Base-by-base conservation (phyloP, 106 monocot genomes). In the Alisma plantagoaquatica region DNA sequence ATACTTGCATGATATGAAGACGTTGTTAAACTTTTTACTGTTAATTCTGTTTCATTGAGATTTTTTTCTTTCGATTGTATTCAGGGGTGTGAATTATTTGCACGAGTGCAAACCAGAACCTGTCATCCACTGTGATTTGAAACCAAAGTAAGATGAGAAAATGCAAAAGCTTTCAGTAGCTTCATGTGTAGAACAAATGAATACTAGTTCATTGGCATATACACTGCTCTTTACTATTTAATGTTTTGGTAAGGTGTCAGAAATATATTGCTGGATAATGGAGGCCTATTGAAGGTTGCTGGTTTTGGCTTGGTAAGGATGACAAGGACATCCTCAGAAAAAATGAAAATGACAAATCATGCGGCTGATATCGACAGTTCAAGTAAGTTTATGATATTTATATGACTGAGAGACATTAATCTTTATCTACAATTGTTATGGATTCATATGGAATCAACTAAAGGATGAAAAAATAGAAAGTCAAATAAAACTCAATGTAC, bases 221-320 rank as follows among this genome's bases (percentile, higher is more conserved):
- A 59, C 69, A 55, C 51, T 64, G 63, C 70, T 71, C 58, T 68
- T 78, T 67, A 92, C 64, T 77, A 75, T 70, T 71, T 81, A 75
- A 77, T 70, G 25, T 76, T 87, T 75, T 75, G 49, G 60, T 78
- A 89, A 89, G 88, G 81, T 89, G 75, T 31, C 96, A 96, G 96
- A 81, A 81, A 88, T 73, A 81, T 96, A 70, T 78, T 96, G 60
- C 75, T 84, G 65, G 88, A 81, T 71, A 60, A 62, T 84, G 88
- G 73, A 67, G 81, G 76, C 46, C 80, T 71, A 30, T 58, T 84
- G 51, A 96, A 96, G 60, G 78, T 96, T 21, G 75, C 78, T 32
- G 96, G 84, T 14, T 89, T 84, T 81, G 96, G 96, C 49, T 70
- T 76, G 75, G 65, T 84, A 74, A 81, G 66, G 62, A 65, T 81